phyloP scores from a whole-genome alignment of 495 filamentous ascomycete genomes.

The Bombardia bombarda region DNA sequence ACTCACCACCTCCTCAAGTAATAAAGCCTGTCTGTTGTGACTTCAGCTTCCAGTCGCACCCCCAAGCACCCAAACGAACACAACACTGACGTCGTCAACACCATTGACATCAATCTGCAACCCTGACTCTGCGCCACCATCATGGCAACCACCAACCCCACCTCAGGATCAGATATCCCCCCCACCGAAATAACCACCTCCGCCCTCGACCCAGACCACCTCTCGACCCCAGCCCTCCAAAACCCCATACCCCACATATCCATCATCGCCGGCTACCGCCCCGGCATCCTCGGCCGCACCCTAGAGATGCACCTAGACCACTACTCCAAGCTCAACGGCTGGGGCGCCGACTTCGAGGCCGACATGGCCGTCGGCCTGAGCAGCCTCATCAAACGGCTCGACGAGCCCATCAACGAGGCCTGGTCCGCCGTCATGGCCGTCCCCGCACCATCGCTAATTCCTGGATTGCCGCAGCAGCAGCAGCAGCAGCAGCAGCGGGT shows the following conservation, averaged over 20 bases:
- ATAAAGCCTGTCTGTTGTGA: no score
- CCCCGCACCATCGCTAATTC: neutral
- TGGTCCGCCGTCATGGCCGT: slow-evolving; percentile 18
- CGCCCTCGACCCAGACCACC: neutral
- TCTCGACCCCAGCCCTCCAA: neutral
- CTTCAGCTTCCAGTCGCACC: no score
- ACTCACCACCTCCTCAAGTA: no score
- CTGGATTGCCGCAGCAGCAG: neutral
- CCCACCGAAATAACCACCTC: neutral
- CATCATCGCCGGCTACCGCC: slow-evolving; percentile 23
- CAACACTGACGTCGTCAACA: no score
- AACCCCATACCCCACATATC: no score
- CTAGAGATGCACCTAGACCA: slow-evolving; percentile 25
- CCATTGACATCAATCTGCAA: no score
- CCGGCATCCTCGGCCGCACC: slow-evolving; percentile 20
- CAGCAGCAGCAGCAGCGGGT: no score
- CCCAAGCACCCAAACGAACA: no score
- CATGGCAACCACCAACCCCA: no score
- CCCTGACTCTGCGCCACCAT: no score
- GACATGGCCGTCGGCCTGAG: slow-evolving; percentile 6
- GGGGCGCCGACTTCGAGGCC: slow-evolving; percentile 20
- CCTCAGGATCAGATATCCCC: neutral
- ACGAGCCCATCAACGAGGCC: slow-evolving; percentile 14
- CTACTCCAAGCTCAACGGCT: slow-evolving; percentile 13
- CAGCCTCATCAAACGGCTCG: slow-evolving; percentile 13